Base-by-base conservation (phyloP, 441 rosid genomes). In the Biscutella laevigata region DNA sequence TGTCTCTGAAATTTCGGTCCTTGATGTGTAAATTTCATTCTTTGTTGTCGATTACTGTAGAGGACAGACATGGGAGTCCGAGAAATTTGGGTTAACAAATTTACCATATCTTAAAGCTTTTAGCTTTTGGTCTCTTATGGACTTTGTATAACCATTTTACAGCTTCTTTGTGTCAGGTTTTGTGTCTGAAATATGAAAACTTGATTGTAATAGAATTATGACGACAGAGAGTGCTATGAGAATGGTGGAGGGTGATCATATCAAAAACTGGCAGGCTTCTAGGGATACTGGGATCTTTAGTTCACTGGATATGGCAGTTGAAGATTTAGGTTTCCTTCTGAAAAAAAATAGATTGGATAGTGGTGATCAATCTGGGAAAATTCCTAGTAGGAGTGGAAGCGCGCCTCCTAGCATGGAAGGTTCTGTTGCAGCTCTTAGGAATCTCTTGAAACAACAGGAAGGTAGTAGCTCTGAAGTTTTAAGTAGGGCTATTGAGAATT, bases 351-450 rank as follows among this genome's bases (percentile, higher is more conserved):
- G 74, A 51, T 60, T 74, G 38, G 74, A 48, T 47, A 78, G 77
- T 39, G 75, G 76, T 33, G 77, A 73, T 35, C 24, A 40, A 8
- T 48, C 62, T 6, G 77, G 76, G 6, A 57, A 34, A 4, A 44
- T 74, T 54, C 92, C 92, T 10, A 81, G 73, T 82, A 73, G 95
- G 67, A 88, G 97, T 58, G 95, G 94, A 12, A 88, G 97, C 53
- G 97, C 97, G 5, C 95, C 97, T 2, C 97, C 97, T 26, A 88
- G 86, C 48, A 83, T 88, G 88, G 97, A 88, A 75, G 95, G 97
- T 22, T 88, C 97, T 36, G 72, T 83, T 74, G 78, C 95, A 53
- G 85, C 95, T 49, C 63, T 86, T 53, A 82, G 82, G 40, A 75
- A 76, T 59, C 77, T 86, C 51, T 74, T 83, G 66, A 77, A 81